Base-by-base conservation (phyloP, 2,329 filamentous ascomycete genomes). In the Ceratocystis colombiana region DNA sequence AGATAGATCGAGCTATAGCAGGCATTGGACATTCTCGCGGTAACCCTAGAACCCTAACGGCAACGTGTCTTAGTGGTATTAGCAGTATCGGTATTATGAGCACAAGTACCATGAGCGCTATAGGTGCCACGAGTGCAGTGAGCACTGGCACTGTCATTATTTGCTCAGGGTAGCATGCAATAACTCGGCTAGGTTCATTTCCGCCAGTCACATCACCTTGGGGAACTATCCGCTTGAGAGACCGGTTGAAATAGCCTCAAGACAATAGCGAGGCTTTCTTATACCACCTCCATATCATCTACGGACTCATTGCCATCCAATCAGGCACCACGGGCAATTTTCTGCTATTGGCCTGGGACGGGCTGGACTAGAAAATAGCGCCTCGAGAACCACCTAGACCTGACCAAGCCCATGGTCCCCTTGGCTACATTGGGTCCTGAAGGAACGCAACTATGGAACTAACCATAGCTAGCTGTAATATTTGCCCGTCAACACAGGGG, bases 201-300 rank as follows among this genome's bases (percentile, higher is more conserved):
- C 8, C 10, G 37, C 10, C 37, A 41, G 37, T 41, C 46, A 50
- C 8, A 22, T n/a, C 53, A 57, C 12, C 10, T 12, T 20, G n/a
- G 22, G 53, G 50, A 55, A 28, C 50, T 15, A 55, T 28, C 50
- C 12, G 50, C n/a, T 55, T 25, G 20, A 55, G 50, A 8, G 50
- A 22, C n/a, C 20, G 5, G 12, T 12, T 55, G 45, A 20, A 17
- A 48, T 17, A 6, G 45, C 17, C 45, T 55, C 12, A 25, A 55
- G 20, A 25, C 25, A 55, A 55, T 30, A 55, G 22, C 50, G 25
- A 55, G 50, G 22, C 50, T 55, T 55, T 8, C 20, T 55, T 55
- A 55, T 55, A 55, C 50, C n/a, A 25, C 22, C 50, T 55, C 28
- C 22, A 55, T 30, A 22, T 17, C 50, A 55, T 55, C 50, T 55